Percentiles rank a stretch among this genome's conserved stretches.
phyloP scores from a whole-genome alignment of 169 alveolate genomes.

The Plasmodium cynomolgi region DNA sequence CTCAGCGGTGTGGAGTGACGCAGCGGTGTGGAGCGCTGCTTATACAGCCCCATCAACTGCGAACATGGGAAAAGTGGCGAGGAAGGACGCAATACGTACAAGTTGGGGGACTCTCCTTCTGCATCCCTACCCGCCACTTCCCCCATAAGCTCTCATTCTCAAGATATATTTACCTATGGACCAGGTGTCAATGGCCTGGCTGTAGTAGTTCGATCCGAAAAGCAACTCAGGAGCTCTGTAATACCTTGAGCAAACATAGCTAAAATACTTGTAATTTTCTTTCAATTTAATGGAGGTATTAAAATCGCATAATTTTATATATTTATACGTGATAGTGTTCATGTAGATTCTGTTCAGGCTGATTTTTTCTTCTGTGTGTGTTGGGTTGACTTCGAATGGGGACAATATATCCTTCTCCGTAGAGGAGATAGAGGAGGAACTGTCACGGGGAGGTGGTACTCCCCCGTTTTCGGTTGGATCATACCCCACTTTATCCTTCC shows the following conservation, averaged over 20 bases:
- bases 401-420: background rate
- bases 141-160: no score
- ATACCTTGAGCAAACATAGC: constrained; percentile 97
- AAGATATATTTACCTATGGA: constrained; percentile 90
- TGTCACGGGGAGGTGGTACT: background rate
- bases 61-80: no score
- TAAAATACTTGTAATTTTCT: constrained; percentile 64
- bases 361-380: background rate
- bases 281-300: constrained; percentile 47
- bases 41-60: background rate
- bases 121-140: no score
- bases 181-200: constrained; percentile 98
- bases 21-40: background rate
- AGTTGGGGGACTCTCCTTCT: no score
- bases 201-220: constrained; percentile 98
- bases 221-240: constrained; percentile 99
- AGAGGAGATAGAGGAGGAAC: background rate
- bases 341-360: constrained; percentile 3
- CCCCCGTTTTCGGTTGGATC: background rate
- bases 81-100: no score
- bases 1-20: background rate
- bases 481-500: background rate
- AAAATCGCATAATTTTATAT: constrained; percentile 54
- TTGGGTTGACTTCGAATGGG: background rate
- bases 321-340: constrained; percentile 40